phyloP scores from a whole-genome alignment of 2,329 filamentous ascomycete species.

The Didymella keratinophila region DNA sequence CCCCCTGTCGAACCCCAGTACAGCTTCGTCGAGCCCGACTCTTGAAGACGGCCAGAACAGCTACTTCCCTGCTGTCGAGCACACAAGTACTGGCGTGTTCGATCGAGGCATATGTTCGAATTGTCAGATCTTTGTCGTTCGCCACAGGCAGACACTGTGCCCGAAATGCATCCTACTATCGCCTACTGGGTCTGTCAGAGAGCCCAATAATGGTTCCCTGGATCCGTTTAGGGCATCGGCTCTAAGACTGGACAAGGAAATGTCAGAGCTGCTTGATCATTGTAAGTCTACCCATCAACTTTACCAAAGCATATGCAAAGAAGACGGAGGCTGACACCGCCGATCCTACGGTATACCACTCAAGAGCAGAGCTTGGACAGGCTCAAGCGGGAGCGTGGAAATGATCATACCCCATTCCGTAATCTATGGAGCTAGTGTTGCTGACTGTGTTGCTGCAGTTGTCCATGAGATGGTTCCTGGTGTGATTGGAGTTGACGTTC shows the following conservation, averaged over 20 bases:
- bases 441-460: constrained; percentile 39
- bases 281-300: constrained; percentile 41
- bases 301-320: not conserved
- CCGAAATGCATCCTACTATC: constrained; percentile 38
- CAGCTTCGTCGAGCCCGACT: constrained; percentile 44
- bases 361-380: not conserved
- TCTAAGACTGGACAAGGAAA: constrained; percentile 35
- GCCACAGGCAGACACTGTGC: constrained; percentile 42
- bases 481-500: constrained; percentile 49
- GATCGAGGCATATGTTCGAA: constrained; percentile 40
- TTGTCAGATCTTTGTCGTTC: constrained; percentile 42
- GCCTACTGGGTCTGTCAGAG: constrained; percentile 29
- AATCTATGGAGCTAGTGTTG: not conserved
- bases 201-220: constrained; percentile 38
- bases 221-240: constrained; percentile 46
- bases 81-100: constrained; percentile 23
- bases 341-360: not conserved
- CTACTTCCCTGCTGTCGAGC: constrained; percentile 31
- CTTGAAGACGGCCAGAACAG: constrained; percentile 25
- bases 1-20: constrained; percentile 38
- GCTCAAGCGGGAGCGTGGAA: not conserved
- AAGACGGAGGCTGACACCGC: not conserved
- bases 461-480: constrained; percentile 47
- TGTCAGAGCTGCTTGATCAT: constrained; percentile 46
- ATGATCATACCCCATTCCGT: not conserved